Percentiles rank a stretch among this genome's conserved stretches.
Evolutionary conservation across 2,329 filamentous ascomycete species (phyloP).

Genomic region (Orbilia blumenaviensis): DNA sequence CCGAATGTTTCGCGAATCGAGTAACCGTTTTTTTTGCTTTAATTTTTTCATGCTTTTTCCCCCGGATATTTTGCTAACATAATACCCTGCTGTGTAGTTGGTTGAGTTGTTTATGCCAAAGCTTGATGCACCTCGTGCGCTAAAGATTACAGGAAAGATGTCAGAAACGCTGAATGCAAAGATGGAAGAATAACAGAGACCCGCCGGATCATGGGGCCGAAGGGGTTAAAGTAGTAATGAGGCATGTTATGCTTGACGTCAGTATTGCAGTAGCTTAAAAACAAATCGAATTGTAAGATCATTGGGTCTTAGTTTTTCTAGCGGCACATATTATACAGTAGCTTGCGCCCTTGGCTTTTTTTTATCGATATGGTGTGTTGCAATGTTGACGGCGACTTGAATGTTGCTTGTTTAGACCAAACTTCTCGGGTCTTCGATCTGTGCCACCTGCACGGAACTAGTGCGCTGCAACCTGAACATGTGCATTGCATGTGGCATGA

Average conservation of each 20-base stretch:
- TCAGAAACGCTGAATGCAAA: slow-evolving; percentile 74
- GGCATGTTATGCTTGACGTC: neutral
- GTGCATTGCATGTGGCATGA: neutral
- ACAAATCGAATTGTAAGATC: neutral
- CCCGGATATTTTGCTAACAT: slow-evolving; percentile 58
- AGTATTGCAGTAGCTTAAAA: neutral
- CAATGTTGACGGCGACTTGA: neutral
- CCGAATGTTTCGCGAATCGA: neutral
- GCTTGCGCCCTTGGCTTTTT: slow-evolving; percentile 27
- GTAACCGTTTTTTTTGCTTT: too few relatives aligned
- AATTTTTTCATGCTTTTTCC: too few relatives aligned
- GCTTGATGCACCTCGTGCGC: slow-evolving; percentile 76
- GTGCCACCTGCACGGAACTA: neutral
- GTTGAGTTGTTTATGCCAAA: slow-evolving; percentile 84
- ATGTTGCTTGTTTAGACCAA: neutral
- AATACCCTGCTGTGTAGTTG: slow-evolving; percentile 67
- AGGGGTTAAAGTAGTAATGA: neutral
- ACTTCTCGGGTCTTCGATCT: neutral
- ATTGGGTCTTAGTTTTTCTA: neutral
- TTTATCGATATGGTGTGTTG: slow-evolving; percentile 9
- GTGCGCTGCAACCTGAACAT: neutral
- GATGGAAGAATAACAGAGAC: slow-evolving; percentile 26
- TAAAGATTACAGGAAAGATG: slow-evolving; percentile 76
- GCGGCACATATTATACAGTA: neutral
- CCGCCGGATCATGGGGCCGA: neutral